Evolutionary conservation across 1,284 basidiomycete species (phyloP), one percentile per base, ranked within the genome.

Genomic region (Fomes fomentarius): DNA sequence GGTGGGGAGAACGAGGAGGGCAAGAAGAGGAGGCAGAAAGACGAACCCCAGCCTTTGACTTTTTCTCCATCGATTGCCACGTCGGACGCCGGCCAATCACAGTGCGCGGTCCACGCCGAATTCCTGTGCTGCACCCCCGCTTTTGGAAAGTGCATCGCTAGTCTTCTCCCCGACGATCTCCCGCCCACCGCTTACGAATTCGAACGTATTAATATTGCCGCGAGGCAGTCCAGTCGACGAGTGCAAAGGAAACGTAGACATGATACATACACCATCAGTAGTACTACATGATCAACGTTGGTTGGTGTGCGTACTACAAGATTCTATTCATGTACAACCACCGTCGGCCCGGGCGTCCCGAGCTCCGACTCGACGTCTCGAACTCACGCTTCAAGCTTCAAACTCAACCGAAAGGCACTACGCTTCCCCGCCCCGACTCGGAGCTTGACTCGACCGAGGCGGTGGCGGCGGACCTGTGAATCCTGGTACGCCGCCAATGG

Each of bases 51-150:
- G 37, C 50, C 33, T 43, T 52, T 53, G 50, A 57, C 46, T 55
- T 56, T 61, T 64, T 61, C 57, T 58, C 53, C 62, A 66, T 66
- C 64, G 64, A 66, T 66, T 52, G 56, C 52, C 38, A 41, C 47
- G 47, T 34, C 46, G 24, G 19, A 28, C 17, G 34, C 44, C 45
- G 41, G 51, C 60, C 60, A 58, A 61, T 58, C 60, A 56, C 60
- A 54, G 50, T 43, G 39, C 37, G 37, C 59, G 60, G 59, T 38
- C 40, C 34, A 37, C 34, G 11, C 60, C 62, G 55, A 40, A n/a
- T n/a, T 41, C 52, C 58, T 50, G 47, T 51, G 55, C 28, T 24
- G 22, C 10, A 8, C 6, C 35, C 15, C 59, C 56, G n/a, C 1
- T 38, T 47, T 28, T 41, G 56, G 51, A 39, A 53, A 28, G n/a